Evolutionary conservation across 225 moss, liverwort and hornwort species (phyloP).

Genomic region (Sphagnum contortum): DNA sequence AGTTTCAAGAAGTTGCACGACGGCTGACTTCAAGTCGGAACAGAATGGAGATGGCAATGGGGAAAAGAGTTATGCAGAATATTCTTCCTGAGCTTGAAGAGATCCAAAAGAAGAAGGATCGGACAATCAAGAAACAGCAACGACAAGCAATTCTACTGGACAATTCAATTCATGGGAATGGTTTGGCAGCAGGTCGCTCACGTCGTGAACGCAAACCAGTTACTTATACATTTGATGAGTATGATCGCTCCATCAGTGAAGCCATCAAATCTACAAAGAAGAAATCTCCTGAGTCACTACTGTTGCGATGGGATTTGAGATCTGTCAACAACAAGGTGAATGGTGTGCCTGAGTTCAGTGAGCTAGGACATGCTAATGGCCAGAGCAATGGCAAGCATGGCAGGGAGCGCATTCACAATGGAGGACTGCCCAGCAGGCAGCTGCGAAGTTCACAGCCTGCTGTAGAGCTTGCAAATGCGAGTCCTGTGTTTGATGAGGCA

Average conservation of each 20-base stretch:
- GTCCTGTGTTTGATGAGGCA: conserved; percentile 34
- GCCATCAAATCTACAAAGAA: conserved; percentile 98
- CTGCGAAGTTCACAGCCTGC: conserved; percentile 51
- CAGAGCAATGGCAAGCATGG: conserved; percentile 24
- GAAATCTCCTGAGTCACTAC: conserved; percentile 43
- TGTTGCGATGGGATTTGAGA: conserved; percentile 46
- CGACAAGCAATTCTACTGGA: conserved; percentile 86
- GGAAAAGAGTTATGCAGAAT: conserved; percentile 54
- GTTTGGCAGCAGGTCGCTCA: conserved; percentile 86
- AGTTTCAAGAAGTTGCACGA: conserved; percentile 75
- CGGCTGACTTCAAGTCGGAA: conserved; percentile 63
- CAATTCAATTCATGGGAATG: conserved; percentile 65
- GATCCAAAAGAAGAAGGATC: conserved; percentile 88
- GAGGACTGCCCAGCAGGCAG: conserved; percentile 44
- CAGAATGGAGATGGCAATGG: conserved; percentile 65
- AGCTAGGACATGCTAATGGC: conserved; percentile 8
- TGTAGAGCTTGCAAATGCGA: conserved; percentile 39
- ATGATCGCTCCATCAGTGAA: conserved; percentile 88
- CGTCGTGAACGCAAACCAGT: conserved; percentile 94
- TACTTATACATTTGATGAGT: conserved; percentile 94
- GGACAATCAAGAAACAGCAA: conserved; percentile 79
- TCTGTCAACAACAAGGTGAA: conserved; percentile 23
- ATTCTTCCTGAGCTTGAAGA: conserved; percentile 86
- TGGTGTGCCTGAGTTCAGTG: conserved; percentile 20
- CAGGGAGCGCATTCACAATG: conserved; percentile 23